Evolutionary conservation across 257 asterid species (phyloP), one percentile per base, ranked within the genome.

Genomic region (Echium plantagineum): DNA sequence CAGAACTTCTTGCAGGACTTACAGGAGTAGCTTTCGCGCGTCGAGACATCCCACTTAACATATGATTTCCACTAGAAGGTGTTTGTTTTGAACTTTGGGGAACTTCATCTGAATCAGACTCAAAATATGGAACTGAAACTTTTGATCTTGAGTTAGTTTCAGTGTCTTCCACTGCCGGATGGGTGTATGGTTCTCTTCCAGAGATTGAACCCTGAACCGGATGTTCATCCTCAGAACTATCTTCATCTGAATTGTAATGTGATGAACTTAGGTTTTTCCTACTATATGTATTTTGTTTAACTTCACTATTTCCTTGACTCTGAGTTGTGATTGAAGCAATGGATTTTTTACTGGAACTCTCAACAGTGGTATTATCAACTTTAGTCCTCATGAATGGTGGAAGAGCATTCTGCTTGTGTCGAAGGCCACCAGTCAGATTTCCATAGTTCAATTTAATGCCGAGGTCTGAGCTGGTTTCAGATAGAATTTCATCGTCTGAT

Each of bases 371-470:
- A 55, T 65, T 66, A 59, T 71, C 81, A 59, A 68, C 66, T 63
- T 57, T 75, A 58, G 67, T 70, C 66, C 79, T 85, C 38, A 72
- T 64, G 76, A 66, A 76, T 64, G 87, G 75, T 28, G 86, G 94
- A 62, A 58, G 80, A 21, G 32, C 66, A 69, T 79, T 57, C 31
- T 85, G 79, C 76, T 88, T 91, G 52, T 91, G 95, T 54, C 91
- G 85, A 24, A 91, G 61, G 68, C 98, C 97, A 62, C 98, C 98
- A 5, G 94, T 88, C 72, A 91, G 76, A 67, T 72, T 85, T 57
- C 80, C 93, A 52, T 84, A 82, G 64, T 75, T 77, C 72, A 91
- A 81, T 49, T 68, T 81, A 58, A 17, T 78, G 55, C 58, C 78
- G 35, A 62, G 63, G 30, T 69, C 75, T 21, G 80, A 68, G 75